phyloP scores from a whole-genome alignment of 768 basidiomycete species.

The Sarcomyxa edulis region DNA sequence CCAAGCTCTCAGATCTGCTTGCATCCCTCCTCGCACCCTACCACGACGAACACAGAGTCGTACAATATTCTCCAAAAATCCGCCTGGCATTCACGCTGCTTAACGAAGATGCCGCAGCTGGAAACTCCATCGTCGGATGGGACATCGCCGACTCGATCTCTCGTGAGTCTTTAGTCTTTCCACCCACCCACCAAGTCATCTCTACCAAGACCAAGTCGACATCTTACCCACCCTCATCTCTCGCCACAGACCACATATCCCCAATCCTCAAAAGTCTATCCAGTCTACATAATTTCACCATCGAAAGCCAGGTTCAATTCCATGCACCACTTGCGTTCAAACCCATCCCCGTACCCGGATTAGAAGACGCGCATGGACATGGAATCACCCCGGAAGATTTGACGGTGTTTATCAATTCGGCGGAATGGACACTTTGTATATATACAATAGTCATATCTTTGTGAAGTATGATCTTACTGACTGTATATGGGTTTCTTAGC shows the following conservation, averaged over 20 bases:
- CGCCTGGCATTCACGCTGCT: slow-evolving; percentile 89
- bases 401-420: slow-evolving; percentile 92
- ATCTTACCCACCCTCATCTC: too few species aligned
- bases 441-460: not conserved
- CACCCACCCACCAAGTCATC: not conserved
- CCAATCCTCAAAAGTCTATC: slow-evolving; percentile 60
- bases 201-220: too few species aligned
- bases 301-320: slow-evolving; percentile 93
- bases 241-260: slow-evolving; percentile 54
- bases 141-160: slow-evolving; percentile 59
- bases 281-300: slow-evolving; percentile 80
- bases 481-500: slow-evolving; percentile 39
- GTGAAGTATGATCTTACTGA: slow-evolving; percentile 6
- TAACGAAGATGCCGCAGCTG: slow-evolving; percentile 81
- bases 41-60: slow-evolving; percentile 38
- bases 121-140: slow-evolving; percentile 62
- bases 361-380: slow-evolving; percentile 37
- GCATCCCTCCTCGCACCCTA: slow-evolving; percentile 35
- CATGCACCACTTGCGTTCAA: slow-evolving; percentile 86
- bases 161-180: slow-evolving; percentile 42
- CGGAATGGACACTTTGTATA: slow-evolving; percentile 90
- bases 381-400: slow-evolving; percentile 76
- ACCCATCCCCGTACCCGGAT: slow-evolving; percentile 32
- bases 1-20: slow-evolving; percentile 22
- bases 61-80: slow-evolving; percentile 77